These are phyloP conservation scores for Gracilaria gracilis DNA, from an alignment of 23 red algal genomes.

Conservation along the genomic window DNA sequence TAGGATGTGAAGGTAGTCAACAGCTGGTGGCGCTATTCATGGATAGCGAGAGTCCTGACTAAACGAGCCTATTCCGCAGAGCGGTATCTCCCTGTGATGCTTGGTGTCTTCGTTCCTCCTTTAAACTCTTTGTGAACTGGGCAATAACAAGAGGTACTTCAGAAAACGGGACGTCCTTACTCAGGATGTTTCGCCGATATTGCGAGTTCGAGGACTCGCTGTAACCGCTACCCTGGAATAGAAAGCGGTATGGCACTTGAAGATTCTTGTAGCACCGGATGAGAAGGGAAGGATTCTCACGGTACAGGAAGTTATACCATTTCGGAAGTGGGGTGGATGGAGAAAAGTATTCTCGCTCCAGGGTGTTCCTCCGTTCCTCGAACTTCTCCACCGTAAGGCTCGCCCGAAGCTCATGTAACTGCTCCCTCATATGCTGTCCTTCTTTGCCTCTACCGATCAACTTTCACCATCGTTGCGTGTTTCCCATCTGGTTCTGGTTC, in stretches of 20 bases:
- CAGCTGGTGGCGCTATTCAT: background rate
- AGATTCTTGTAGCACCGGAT: background rate
- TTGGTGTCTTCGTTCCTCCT: background rate
- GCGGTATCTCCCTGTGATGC: background rate
- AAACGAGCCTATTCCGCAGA: background rate
- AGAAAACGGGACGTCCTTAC: background rate
- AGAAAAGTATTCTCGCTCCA: background rate
- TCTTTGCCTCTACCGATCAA: background rate
- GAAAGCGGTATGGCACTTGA: background rate
- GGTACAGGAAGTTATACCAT: conserved; percentile 25
- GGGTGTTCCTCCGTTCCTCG: background rate
- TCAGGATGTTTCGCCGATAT: background rate
- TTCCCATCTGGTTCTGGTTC: background rate
- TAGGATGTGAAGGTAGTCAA: background rate
- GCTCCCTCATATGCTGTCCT: background rate
- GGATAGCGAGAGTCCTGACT: background rate
- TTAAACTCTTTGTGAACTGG: background rate
- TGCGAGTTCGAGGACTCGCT: background rate
- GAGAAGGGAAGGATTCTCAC: background rate
- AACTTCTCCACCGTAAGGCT: background rate
- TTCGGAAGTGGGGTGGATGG: background rate
- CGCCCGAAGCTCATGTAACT: background rate
- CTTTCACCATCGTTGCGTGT: background rate
- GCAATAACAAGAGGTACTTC: background rate
- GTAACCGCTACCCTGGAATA: background rate